Evolutionary conservation across 345 rosid genomes (phyloP), one percentile per base, ranked within the genome.

Genomic region (Corchorus olitorius): DNA sequence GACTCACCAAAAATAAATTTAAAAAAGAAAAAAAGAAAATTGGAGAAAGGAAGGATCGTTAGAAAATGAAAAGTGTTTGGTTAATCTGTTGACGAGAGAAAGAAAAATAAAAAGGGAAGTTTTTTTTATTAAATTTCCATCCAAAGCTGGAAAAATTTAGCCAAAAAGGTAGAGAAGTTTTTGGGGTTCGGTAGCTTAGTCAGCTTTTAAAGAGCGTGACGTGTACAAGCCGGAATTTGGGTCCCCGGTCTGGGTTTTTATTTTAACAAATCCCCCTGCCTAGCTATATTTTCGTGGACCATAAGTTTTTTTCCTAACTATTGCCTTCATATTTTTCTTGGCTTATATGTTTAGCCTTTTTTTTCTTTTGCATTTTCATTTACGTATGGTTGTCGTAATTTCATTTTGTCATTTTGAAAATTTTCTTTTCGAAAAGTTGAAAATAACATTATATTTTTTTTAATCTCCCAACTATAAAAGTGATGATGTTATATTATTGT

Each of bases 261-360:
- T 45, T 7, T 45, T 45, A 16, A 60, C 14, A 4, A 14, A 41
- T 3, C 15, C 14, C 50, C n/a, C 16, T 6, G 43, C n/a, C 16
- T 27, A 27, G 3, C 8, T 43, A 39, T 65, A 27, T 65, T 65
- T n/a, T 15, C 37, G 70, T 43, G 70, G 70, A 65, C 53, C 70
- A 45, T 45, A 43, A 11, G 20, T 22, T 58, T 58, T 58, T n/a
- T 39, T n/a, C 16, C 4, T 39, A 3, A 39, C 6, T 39, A 16
- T 63, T 37, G 46, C 67, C 12, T 63, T 16, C 17, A 11, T 43
- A 43, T 45, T 66, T 66, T 66, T 45, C 52, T 45, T 43, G n/a
- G 54, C 35, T 20, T 46, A 39, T 46, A 39, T 39, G 68, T 64
- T 64, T n/a, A 8, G 8, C 8, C 9, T 5, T 4, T 66, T 45